Conservation (phyloP, 768 basidiomycete genomes). For the Suillus paluster region DNA sequence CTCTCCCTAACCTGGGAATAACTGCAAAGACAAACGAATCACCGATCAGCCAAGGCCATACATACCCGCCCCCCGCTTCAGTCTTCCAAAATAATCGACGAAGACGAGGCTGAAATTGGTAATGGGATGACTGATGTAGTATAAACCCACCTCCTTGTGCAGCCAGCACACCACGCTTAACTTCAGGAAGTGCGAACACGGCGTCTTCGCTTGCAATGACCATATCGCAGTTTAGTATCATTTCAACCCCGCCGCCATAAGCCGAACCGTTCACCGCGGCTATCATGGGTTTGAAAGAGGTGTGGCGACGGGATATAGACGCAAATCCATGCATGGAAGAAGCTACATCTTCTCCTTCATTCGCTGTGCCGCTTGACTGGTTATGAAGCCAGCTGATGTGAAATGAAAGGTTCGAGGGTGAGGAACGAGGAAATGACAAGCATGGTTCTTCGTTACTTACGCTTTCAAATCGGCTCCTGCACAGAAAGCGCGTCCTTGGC, state of each 20-base stretch:
- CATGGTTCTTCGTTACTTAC: constrained; percentile 42
- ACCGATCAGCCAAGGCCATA: constrained; percentile 19
- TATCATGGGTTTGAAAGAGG: constrained; percentile 71
- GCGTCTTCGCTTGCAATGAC: constrained; percentile 71
- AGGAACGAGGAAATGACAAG: not conserved
- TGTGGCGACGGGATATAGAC: constrained; percentile 67
- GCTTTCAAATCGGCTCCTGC: constrained; percentile 81
- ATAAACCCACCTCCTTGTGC: constrained; percentile 63
- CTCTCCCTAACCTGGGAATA: constrained; percentile 68
- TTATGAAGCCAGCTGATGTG: constrained; percentile 60
- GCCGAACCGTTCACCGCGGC: constrained; percentile 82
- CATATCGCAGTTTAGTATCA: constrained; percentile 77
- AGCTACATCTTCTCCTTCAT: constrained; percentile 48
- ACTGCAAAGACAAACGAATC: constrained; percentile 39
- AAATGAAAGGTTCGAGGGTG: not conserved
- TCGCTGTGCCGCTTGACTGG: constrained; percentile 47
- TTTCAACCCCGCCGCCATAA: constrained; percentile 68
- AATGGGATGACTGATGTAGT: constrained; percentile 3
- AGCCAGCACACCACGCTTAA: constrained; percentile 76
- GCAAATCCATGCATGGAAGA: constrained; percentile 65
- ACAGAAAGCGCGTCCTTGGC: constrained; percentile 73
- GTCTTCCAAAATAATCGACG: constrained; percentile 5
- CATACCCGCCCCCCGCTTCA: constrained; percentile 8
- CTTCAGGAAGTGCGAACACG: constrained; percentile 77
- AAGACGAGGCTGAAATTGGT: not conserved